Conservation (phyloP, 1,284 basidiomycete genomes). For the Irpex sp. region DNA sequence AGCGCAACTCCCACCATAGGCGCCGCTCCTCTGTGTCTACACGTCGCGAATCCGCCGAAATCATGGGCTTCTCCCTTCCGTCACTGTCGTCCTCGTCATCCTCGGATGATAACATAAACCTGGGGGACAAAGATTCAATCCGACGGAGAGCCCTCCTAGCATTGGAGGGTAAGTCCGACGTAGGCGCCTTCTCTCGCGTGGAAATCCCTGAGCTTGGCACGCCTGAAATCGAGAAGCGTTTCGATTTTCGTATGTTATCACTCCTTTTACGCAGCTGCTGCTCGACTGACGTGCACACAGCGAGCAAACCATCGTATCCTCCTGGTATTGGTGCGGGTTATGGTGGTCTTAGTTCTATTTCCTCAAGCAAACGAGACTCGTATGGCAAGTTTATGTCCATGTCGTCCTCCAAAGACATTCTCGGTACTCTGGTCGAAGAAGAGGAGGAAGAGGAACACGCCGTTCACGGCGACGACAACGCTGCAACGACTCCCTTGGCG, state of each 20-base stretch:
- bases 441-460: slow-evolving; percentile 72
- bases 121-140: slow-evolving; percentile 73
- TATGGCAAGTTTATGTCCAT: slow-evolving; percentile 63
- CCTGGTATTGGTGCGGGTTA: slow-evolving; percentile 40
- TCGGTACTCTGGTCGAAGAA: slow-evolving; percentile 75
- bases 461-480: slow-evolving; percentile 23
- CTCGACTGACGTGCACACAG: slow-evolving; percentile 21
- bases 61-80: slow-evolving; percentile 75
- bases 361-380: slow-evolving; percentile 69
- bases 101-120: slow-evolving; percentile 61
- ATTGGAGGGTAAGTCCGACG: slow-evolving; percentile 70
- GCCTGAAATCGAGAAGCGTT: slow-evolving; percentile 48
- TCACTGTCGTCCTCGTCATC: slow-evolving; percentile 47
- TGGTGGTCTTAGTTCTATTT: slow-evolving; percentile 36
- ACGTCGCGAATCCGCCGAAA: slow-evolving; percentile 75
- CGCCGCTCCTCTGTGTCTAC: slow-evolving; percentile 84
- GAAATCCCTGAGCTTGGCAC: slow-evolving; percentile 75
- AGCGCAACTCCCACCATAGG: slow-evolving; percentile 74
- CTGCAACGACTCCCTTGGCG: slow-evolving; percentile 16
- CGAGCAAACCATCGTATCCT: slow-evolving; percentile 53
- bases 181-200: slow-evolving; percentile 60
- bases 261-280: slow-evolving; percentile 8
- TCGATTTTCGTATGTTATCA: slow-evolving; percentile 58
- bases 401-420: slow-evolving; percentile 65
- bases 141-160: slow-evolving; percentile 75